Percentiles rank a stretch among this genome's conserved stretches.
Conservation (phyloP, 2,329 filamentous ascomycete species). For the Purpureocillium takamizusanense region DNA sequence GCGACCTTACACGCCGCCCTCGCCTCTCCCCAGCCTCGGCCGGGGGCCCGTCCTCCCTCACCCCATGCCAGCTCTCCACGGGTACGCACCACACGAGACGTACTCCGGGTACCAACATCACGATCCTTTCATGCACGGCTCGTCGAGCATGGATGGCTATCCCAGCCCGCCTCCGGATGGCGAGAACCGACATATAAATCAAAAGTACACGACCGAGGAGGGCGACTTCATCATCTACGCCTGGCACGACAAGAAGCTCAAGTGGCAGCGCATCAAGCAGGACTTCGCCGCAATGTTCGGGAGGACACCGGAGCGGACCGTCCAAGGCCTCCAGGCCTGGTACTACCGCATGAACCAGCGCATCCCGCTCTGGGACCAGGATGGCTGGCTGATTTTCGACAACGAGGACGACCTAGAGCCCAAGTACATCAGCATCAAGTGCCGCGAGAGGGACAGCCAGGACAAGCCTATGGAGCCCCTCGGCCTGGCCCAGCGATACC, state of each 20-base stretch:
- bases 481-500: constrained; percentile 33
- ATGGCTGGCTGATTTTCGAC: constrained; percentile 31
- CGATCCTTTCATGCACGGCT: constrained; percentile 14
- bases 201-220: constrained; percentile 34
- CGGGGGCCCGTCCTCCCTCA: constrained; percentile 14
- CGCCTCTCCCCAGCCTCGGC: constrained; percentile 16
- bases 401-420: constrained; percentile 28
- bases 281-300: constrained; percentile 29
- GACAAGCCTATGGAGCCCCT: constrained; percentile 26
- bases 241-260: constrained; percentile 33
- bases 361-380: constrained; percentile 29
- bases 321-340: constrained; percentile 32
- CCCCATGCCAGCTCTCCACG: constrained; percentile 11
- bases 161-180: constrained; percentile 25
- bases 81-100: constrained; percentile 11
- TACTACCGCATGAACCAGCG: constrained; percentile 34
- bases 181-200: constrained; percentile 30
- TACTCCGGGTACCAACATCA: constrained; percentile 13
- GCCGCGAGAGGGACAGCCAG: constrained; percentile 26
- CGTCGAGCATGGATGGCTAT: constrained; percentile 17
- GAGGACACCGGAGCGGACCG: constrained; percentile 25
- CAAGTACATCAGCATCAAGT: constrained; percentile 27
- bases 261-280: constrained; percentile 30
- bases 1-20: constrained; percentile 17
- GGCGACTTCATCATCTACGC: constrained; percentile 34